phyloP scores from a whole-genome alignment of 352 stramenopile genomes.

The Globisporangium middletonii region DNA sequence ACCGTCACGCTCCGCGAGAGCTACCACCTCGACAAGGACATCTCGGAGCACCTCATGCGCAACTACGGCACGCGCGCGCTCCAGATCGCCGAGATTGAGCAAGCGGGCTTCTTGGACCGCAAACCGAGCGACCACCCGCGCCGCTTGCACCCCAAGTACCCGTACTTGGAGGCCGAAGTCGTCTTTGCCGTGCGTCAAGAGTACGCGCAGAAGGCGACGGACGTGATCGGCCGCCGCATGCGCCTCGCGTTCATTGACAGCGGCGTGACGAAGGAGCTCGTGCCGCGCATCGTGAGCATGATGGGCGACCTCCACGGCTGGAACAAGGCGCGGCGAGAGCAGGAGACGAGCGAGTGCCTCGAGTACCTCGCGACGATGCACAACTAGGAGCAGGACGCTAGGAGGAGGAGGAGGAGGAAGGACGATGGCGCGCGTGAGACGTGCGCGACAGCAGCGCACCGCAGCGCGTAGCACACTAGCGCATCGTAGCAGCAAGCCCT shows the following conservation, averaged over 20 bases:
- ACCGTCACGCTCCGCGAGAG: slow-evolving; percentile 91
- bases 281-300: slow-evolving; percentile 89
- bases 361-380: slow-evolving; percentile 85
- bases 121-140: slow-evolving; percentile 82
- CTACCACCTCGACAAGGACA: slow-evolving; percentile 91
- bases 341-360: slow-evolving; percentile 71
- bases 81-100: slow-evolving; percentile 92
- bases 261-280: slow-evolving; percentile 58
- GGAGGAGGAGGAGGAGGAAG: neutral
- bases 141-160: slow-evolving; percentile 91
- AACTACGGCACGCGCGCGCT: slow-evolving; percentile 96
- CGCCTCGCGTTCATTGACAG: slow-evolving; percentile 92
- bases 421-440: neutral
- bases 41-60: slow-evolving; percentile 92
- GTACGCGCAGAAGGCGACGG: slow-evolving; percentile 91
- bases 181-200: slow-evolving; percentile 91
- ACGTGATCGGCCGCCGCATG: slow-evolving; percentile 91
- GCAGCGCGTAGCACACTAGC: neutral
- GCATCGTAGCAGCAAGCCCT: neutral
- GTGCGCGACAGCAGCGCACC: neutral
- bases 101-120: slow-evolving; percentile 76
- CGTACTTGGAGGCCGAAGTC: slow-evolving; percentile 94
- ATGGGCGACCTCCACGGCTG: slow-evolving; percentile 90
- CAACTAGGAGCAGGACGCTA: slow-evolving; percentile 22
- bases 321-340: slow-evolving; percentile 65